Evolutionary conservation across 2,329 filamentous ascomycete species (phyloP), one percentile per base, ranked within the genome.

Genomic region (Akanthomyces uredinophilus): DNA sequence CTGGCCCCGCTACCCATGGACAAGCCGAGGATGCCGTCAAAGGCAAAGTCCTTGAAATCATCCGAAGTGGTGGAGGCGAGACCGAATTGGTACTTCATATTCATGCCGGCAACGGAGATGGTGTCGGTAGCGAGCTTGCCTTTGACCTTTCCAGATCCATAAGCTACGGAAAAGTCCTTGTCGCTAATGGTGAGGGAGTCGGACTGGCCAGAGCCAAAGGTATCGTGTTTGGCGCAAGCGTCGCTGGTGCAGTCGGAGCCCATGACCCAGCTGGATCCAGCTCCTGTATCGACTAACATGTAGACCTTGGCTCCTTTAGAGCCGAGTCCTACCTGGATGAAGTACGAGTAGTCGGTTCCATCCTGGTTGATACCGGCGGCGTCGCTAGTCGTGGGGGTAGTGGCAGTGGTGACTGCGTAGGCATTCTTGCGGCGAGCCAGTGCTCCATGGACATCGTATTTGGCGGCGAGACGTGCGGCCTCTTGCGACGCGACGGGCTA

Each of bases 1-100:
- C 83, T 82, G 41, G 77, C 78, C 3, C 82, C 83, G 13, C 80
- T 77, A 64, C 82, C 82, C 68, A 87, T 86, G 18, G 90, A 89
- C 27, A 96, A 77, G 4, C 92, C 92, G 3, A 96, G 77, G 54
- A 96, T 96, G 27, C 92, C 92, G 72, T 96, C 92, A 74, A 96
- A 92, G 1, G 91, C 89, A 68, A 94, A 96, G 58, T 83, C 82
- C 32, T 79, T 75, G 72, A 96, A 96, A 65, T 95, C 87, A 57
- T 85, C 75, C 1, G 90, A 92, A 2, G 90, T 90, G 27, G 82
- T 82, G 39, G 82, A 83, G 24, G 89, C 91, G 63, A 93, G 75
- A 5, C 92, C 92, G 69, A 96, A 90, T 3, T 84, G 79, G 68
- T 92, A 81, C 2, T 81, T 73, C 16, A 91, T 71, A 47, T 80